These are phyloP conservation scores for Triticum dicoccoides DNA, from an alignment of 176 grass and related monocot genomes.

Conservation along the genomic window DNA sequence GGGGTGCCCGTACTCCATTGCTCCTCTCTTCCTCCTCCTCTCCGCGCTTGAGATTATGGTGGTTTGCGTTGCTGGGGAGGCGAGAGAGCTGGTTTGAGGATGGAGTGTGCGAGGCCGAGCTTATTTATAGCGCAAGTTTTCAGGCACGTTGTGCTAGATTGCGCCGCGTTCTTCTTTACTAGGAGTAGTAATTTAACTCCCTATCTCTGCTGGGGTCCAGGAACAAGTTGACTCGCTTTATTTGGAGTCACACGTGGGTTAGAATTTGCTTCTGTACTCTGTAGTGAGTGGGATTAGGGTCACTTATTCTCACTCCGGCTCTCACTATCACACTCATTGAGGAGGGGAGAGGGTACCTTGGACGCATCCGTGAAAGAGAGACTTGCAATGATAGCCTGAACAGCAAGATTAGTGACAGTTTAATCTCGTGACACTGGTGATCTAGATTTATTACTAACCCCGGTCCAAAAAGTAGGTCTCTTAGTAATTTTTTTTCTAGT, in stretches of 20 bases:
- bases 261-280: background rate
- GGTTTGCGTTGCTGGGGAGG: constrained; percentile 2
- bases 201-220: background rate
- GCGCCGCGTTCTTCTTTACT: background rate
- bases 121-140: constrained; percentile 25
- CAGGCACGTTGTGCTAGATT: background rate
- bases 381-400: background rate
- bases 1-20: constrained; percentile 44
- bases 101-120: background rate
- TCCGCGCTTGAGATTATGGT: background rate
- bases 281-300: background rate
- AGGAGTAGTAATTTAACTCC: background rate
- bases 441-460: too few species aligned
- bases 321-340: background rate
- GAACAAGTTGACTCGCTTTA: constrained; percentile 8
- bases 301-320: background rate
- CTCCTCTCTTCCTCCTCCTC: background rate
- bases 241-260: constrained; percentile 2
- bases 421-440: too few species aligned
- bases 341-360: background rate
- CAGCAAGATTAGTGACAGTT: background rate
- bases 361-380: background rate
- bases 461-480: too few species aligned
- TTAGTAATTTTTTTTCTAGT: too few species aligned
- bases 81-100: constrained; percentile 11